Percentiles rank a stretch among this genome's conserved stretches.
phyloP scores from a whole-genome alignment of 2,329 filamentous ascomycete species.

The Penicillium expansum region DNA sequence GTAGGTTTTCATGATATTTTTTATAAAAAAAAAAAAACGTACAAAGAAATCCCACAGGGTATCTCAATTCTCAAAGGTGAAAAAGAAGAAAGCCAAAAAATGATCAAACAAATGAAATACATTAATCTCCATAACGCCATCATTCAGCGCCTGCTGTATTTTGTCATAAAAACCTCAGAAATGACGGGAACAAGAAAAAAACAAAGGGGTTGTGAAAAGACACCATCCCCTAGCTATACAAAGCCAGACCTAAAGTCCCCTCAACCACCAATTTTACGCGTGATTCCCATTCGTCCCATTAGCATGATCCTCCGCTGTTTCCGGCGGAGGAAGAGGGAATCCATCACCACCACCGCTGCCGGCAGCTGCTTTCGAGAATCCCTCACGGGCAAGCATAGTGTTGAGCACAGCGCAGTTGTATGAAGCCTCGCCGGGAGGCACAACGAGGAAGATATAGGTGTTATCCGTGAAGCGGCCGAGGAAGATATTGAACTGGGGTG shows the following conservation, averaged over 20 bases:
- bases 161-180: conserved; percentile 13
- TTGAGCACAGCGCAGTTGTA: conserved; percentile 91
- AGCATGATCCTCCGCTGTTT: conserved; percentile 25
- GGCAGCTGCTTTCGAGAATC: conserved; percentile 66
- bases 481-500: conserved; percentile 79
- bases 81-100: conserved; percentile 4
- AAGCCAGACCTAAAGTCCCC: conserved; percentile 10
- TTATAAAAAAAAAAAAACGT: background rate
- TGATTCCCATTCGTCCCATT: conserved; percentile 7
- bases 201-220: background rate
- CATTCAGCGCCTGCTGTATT: conserved; percentile 22
- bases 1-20: background rate
- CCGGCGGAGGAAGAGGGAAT: conserved; percentile 39
- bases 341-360: conserved; percentile 41
- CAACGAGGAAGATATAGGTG: conserved; percentile 89
- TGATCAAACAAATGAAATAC: conserved; percentile 6
- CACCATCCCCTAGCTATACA: conserved; percentile 19
- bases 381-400: conserved; percentile 78
- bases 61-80: conserved; percentile 21
- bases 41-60: conserved; percentile 17
- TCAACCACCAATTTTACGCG: conserved; percentile 8
- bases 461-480: conserved; percentile 96
- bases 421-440: conserved; percentile 84
- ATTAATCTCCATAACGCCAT: conserved; percentile 24
- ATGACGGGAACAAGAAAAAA: background rate